Evolutionary conservation across 768 basidiomycete species (phyloP).

Genomic region (Xerocomus brunneocitrinus): DNA sequence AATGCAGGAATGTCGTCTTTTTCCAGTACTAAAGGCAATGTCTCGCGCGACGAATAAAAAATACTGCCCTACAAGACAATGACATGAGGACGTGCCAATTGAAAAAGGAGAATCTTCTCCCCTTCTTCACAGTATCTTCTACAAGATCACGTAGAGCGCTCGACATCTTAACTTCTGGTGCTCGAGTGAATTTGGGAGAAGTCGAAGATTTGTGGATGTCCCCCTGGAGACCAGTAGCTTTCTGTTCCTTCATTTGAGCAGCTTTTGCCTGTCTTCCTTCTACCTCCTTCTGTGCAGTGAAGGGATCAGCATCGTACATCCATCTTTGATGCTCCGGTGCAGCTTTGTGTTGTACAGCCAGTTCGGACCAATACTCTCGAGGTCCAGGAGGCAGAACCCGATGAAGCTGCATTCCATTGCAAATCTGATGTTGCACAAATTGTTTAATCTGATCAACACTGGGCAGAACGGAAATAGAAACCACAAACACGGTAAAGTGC

Average conservation of each 20-base stretch:
- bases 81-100: neutral
- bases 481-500: constrained; percentile 79
- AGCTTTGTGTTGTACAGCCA: constrained; percentile 65
- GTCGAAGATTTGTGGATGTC: constrained; percentile 14
- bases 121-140: constrained; percentile 78
- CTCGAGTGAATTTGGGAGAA: constrained; percentile 40
- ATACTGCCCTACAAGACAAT: constrained; percentile 40
- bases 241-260: constrained; percentile 42
- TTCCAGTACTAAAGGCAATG: constrained; percentile 32
- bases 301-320: constrained; percentile 89
- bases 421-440: constrained; percentile 47
- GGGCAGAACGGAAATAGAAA: neutral
- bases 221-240: constrained; percentile 5
- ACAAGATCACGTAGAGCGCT: constrained; percentile 68
- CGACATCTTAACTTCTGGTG: constrained; percentile 83
- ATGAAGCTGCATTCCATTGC: constrained; percentile 70
- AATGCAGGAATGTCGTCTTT: constrained; percentile 42
- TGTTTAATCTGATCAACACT: constrained; percentile 5
- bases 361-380: constrained; percentile 80
- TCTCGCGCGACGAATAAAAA: constrained; percentile 43
- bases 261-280: constrained; percentile 60
- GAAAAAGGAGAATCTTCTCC: constrained; percentile 21
- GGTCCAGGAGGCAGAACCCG: constrained; percentile 77
- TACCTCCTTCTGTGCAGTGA: constrained; percentile 64
- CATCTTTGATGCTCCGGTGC: constrained; percentile 69